Evolutionary conservation across 148 eudicot species (phyloP).

Genomic region (Camellia sinensis): DNA sequence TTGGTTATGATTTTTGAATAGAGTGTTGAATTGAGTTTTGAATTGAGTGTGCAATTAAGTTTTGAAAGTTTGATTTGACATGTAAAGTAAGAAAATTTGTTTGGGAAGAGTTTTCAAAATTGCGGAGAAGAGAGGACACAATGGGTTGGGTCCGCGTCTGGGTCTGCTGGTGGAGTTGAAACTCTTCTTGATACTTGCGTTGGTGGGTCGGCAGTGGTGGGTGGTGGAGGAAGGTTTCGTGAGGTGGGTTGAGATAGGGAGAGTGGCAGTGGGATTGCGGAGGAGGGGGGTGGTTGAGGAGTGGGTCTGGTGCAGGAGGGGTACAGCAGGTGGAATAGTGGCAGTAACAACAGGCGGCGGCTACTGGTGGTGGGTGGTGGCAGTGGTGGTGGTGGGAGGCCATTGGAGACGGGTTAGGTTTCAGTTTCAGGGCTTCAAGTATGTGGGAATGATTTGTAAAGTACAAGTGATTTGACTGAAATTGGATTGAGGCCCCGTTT

Average conservation of each 20-base stretch:
- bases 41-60: no score
- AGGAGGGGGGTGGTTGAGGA: slow-evolving; percentile 29
- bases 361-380: slow-evolving; percentile 25
- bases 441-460: no score
- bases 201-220: slow-evolving; percentile 18
- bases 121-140: slow-evolving; percentile 51
- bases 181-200: slow-evolving; percentile 13
- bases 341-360: slow-evolving; percentile 31
- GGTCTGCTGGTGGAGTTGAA: slow-evolving; percentile 14
- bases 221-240: background rate
- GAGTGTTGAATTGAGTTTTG: no score
- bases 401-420: slow-evolving; percentile 39
- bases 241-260: slow-evolving; percentile 4
- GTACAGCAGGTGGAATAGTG: slow-evolving; percentile 26
- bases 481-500: no score
- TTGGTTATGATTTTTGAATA: no score
- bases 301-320: slow-evolving; percentile 40
- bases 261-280: slow-evolving; percentile 23
- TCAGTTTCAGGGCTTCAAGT: no score
- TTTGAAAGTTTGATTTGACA: no score
- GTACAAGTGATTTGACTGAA: no score
- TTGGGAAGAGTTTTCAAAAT: no score
- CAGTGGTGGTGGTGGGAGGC: slow-evolving; percentile 41
- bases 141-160: slow-evolving; percentile 22
- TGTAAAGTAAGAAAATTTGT: no score